Evolutionary conservation across 768 basidiomycete species (phyloP), one percentile per base, ranked within the genome.

Genomic region (Tricholoma bakamatsutake): DNA sequence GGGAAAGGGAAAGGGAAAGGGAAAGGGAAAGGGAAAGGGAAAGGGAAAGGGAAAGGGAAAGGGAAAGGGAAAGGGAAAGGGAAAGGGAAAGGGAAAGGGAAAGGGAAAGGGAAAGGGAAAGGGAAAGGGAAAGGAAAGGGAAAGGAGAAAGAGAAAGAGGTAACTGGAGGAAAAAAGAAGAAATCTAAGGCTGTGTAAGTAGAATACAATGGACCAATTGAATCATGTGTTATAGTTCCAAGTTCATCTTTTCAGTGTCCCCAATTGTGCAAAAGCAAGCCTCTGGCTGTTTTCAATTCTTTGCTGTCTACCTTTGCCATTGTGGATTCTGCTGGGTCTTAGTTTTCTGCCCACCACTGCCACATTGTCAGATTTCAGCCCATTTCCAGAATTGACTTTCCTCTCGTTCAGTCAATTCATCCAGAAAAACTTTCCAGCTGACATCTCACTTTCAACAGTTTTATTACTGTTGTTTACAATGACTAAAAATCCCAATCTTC

Each of bases 391-490:
- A 15, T 27, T 51, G 6, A 17, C 50, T 37, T 51, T 51, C 21
- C 10, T 21, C 15, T n/a, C 18, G 0, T 55, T 55, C 35, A 48
- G 24, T 37, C 28, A 55, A 34, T 46, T 49, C 28, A 48, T 55
- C 33, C 12, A 48, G 15, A 33, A 4, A 18, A 55, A 49, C 10
- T 55, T 55, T 12, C 15, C 21, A 33, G 28, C 54, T n/a, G 27
- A 48, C 28, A 55, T 55, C n/a, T 55, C 54, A 17, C 47, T 55
- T 9, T 45, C 54, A 55, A 47, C 54, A 46, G 54, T 48, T 31
- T 30, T 55, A 18, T 11, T 55, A 18, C 4, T 55, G n/a, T 21
- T 55, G n/a, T 55, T 55, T 48, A 46, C 54, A 48, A 37, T 55
- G 35, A 45, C 47, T 33, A 46, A 55, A 33, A 55, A 55, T 48